Base-by-base conservation (phyloP, 495 filamentous ascomycete species). In the Aspergillus bridgeri region DNA sequence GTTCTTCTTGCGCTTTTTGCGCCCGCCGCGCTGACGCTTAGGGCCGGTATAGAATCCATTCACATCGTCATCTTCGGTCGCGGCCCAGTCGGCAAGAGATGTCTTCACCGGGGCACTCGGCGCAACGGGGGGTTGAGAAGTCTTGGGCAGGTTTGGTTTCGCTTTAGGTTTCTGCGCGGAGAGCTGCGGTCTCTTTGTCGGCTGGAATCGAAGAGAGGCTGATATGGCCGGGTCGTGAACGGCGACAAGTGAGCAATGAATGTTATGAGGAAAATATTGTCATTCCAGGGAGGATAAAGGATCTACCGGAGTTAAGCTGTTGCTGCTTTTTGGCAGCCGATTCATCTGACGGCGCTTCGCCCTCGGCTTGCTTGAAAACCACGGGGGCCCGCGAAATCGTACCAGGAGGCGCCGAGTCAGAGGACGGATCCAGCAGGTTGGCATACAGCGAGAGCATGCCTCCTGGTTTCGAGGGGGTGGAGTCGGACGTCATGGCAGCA, bases 181-280 rank as follows among this genome's bases (percentile, higher is more conserved):
- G 52, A 82, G 68, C 57, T 95, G 90, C 20, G 92, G 92, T 62
- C 88, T 72, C 67, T 84, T 89, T 42, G 85, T 88, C 43, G 92
- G 92, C 69, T 96, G 93, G 75, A 96, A 96, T 66, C 89, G 87
- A 59, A 97, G 79, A 65, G 90, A 84, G 73, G 81, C 86, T 86
- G 68, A 65, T 38, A 38, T 38, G 4, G 7, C 13, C 1, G 29
- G 13, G 33, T 38, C 33, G 69, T 73, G 65, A 56, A 58, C 58
- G 50, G 69, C 45, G 67, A 69, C 62, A 67, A 64, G 78, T 85
- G 75, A 86, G 79, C 72, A 76, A 73, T 73, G 57, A 64, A 51
- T 60, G 65, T 67, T 62, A 58, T 59, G 42, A 68, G 60, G 54
- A 49, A 56, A 53, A 53, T 56, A 53, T 52, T 56, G 51, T 29